Conservation (phyloP, 2,329 filamentous ascomycete species). For the Arthrobotrys entomopaga region DNA sequence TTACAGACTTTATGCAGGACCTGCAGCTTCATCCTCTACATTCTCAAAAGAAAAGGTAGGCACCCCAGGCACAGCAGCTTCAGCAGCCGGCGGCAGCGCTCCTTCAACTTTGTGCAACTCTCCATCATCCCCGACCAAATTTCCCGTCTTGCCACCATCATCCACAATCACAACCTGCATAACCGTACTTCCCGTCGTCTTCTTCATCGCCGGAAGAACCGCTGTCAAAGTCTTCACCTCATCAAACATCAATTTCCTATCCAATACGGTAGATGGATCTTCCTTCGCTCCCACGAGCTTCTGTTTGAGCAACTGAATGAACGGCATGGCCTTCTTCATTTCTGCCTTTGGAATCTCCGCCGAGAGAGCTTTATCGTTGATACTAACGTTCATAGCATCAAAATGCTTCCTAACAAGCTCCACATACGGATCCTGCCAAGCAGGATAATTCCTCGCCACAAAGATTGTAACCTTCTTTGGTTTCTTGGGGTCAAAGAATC, state of each 20-base stretch:
- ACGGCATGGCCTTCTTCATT: slow-evolving; percentile 98
- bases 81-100: slow-evolving; percentile 71
- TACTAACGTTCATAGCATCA: slow-evolving; percentile 69
- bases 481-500: slow-evolving; percentile 86
- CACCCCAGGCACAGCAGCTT: slow-evolving; percentile 80
- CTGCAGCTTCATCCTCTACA: slow-evolving; percentile 65
- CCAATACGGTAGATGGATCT: slow-evolving; percentile 74
- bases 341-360: slow-evolving; percentile 83
- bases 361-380: slow-evolving; percentile 84
- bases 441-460: slow-evolving; percentile 80
- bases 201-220: slow-evolving; percentile 82
- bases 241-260: slow-evolving; percentile 86
- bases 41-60: slow-evolving; percentile 90
- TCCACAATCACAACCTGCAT: slow-evolving; percentile 78
- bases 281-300: slow-evolving; percentile 77
- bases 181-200: slow-evolving; percentile 75
- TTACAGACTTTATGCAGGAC: slow-evolving; percentile 32
- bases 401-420: slow-evolving; percentile 79
- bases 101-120: slow-evolving; percentile 65
- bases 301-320: slow-evolving; percentile 87
- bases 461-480: slow-evolving; percentile 92
- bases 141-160: slow-evolving; percentile 75
- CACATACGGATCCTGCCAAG: slow-evolving; percentile 92
- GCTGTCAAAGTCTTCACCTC: slow-evolving; percentile 78
- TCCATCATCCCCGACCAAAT: slow-evolving; percentile 67